A percentile compares a stretch with the other conserved stretches of the same genome.
Evolutionary conservation across 306 rosid genomes (phyloP).

Genomic region (Dalbergia oliveri): DNA sequence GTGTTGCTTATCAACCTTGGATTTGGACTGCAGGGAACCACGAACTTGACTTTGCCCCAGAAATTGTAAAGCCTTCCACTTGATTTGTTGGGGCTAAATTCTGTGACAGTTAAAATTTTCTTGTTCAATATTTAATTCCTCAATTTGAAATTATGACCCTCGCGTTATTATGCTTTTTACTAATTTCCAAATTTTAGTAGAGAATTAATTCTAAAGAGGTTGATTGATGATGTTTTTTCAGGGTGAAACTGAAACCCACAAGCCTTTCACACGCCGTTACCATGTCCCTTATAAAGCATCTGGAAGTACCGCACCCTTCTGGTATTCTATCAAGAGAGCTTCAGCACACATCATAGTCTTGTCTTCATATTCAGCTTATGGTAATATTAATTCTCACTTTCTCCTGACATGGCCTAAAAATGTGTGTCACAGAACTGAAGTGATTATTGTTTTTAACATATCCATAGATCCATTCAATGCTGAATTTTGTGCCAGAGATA

Average conservation of each 20-base stretch:
- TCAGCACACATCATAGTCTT: slow-evolving; percentile 74
- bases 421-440: background rate
- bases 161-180: background rate
- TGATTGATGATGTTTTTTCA: slow-evolving; percentile 45
- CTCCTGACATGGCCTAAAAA: slow-evolving; percentile 23
- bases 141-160: background rate
- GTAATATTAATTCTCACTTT: slow-evolving; percentile 48
- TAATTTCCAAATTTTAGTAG: background rate
- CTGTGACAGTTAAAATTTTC: background rate
- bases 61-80: slow-evolving; percentile 59
- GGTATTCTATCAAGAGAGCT: slow-evolving; percentile 86
- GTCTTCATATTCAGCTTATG: slow-evolving; percentile 78
- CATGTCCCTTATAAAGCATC: slow-evolving; percentile 64
- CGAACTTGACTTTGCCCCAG: slow-evolving; percentile 71
- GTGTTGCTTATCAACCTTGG: slow-evolving; percentile 88
- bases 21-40: slow-evolving; percentile 89
- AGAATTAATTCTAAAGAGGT: background rate
- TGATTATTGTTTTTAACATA: background rate
- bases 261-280: slow-evolving; percentile 63
- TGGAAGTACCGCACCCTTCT: slow-evolving; percentile 63
- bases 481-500: background rate
- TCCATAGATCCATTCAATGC: background rate
- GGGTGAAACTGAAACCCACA: slow-evolving; percentile 70
- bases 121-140: background rate
- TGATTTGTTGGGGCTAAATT: background rate